Percentiles rank a stretch among this genome's conserved stretches.
These are phyloP conservation scores for Centaurea solstitialis DNA, from an alignment of 129 eudicot species.

Conservation along the genomic window DNA sequence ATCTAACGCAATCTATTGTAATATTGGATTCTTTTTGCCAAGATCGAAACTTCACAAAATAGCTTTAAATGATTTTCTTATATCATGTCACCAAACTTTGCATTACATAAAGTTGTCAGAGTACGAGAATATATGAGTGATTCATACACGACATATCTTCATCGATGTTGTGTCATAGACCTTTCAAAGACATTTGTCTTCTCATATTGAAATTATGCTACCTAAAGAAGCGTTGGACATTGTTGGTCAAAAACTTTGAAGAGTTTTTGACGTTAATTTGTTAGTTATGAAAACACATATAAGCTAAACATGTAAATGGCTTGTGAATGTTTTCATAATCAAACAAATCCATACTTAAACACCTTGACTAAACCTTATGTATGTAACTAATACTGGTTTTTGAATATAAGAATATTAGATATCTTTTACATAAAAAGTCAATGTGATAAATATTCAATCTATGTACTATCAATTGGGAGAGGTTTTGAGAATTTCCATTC, in stretches of 20 bases:
- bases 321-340: neutral
- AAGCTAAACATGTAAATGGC: neutral
- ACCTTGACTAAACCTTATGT: neutral
- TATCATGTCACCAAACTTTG: too few species aligned
- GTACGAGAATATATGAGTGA: too few species aligned
- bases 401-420: neutral
- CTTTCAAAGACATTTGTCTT: neutral
- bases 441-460: neutral
- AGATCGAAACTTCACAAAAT: neutral
- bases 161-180: neutral
- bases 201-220: neutral
- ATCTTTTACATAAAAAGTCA: neutral
- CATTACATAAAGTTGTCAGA: too few species aligned
- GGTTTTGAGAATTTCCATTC: neutral
- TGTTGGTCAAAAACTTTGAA: neutral
- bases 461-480: neutral
- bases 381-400: neutral
- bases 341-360: neutral
- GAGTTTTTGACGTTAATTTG: neutral
- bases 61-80: neutral
- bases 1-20: neutral
- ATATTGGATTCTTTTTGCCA: neutral
- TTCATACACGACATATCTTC: too few species aligned
- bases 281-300: neutral
- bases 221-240: neutral